Evolutionary conservation across 257 asterid species (phyloP), one percentile per base, ranked within the genome.

Genomic region (Scutellaria minor): DNA sequence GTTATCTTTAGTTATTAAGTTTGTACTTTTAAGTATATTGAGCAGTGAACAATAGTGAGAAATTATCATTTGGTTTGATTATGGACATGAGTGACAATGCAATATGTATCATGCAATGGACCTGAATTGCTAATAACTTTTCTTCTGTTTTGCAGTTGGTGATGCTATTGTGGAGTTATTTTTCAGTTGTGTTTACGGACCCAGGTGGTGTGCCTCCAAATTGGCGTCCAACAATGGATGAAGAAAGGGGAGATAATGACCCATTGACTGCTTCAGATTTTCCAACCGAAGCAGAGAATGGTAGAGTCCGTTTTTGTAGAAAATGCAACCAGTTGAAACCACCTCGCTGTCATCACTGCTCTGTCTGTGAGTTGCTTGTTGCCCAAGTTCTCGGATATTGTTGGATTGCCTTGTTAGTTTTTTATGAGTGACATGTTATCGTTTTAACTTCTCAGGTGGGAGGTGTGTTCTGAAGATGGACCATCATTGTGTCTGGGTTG

Each of bases 401-500:
- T 53, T 66, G 63, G 64, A 44, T 60, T 65, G 22, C 52, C 6
- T 67, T 66, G 67, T 9, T 37, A 15, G 62, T 64, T 55, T 64
- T 59, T 40, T 9, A n/a, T 3, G 27, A 24, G 45, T 69, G 76
- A 75, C 66, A 46, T 41, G 75, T 74, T 71, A 58, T 60, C 82
- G 55, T 68, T 40, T 75, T 64, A 56, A 59, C 78, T 44, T 77
- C 70, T 70, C 76, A 95, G 99, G 99, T 89, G 99, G 99, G 73
- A 86, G 94, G 80, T 95, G 99, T 79, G 85, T 95, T 56, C 80
- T 92, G 78, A 95, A 95, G 86, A 95, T 95, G 99, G 99, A 95
- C 77, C 98, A 95, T 83, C 99, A 95, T 81, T 95, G 99, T 75
- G 97, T 95, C 69, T 95, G 99, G 99, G 99, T 95, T 78, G 98